Percentiles rank a stretch among this genome's conserved stretches.
phyloP scores from a whole-genome alignment of 2,329 filamentous ascomycete genomes.

The Monosporascus sp. region DNA sequence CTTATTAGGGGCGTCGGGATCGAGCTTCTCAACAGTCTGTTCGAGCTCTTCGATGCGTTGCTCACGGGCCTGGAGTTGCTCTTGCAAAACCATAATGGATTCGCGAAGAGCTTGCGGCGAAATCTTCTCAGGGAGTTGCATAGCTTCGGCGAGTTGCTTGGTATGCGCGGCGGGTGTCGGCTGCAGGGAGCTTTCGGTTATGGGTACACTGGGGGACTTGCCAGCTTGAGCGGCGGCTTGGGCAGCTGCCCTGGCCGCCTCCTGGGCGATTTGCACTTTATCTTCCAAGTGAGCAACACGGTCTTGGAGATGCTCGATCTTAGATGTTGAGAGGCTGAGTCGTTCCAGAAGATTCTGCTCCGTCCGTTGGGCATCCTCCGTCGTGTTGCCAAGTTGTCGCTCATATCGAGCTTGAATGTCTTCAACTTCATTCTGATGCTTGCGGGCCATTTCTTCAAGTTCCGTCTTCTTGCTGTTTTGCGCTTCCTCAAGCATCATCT shows the following conservation, averaged over 20 bases:
- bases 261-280: slow-evolving; percentile 83
- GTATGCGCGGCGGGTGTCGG: slow-evolving; percentile 39
- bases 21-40: slow-evolving; percentile 60
- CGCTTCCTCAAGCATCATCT: slow-evolving; percentile 80
- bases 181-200: slow-evolving; percentile 39
- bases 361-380: slow-evolving; percentile 76
- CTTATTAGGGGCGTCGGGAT: slow-evolving; percentile 74
- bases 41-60: slow-evolving; percentile 84
- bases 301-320: slow-evolving; percentile 80
- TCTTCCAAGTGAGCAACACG: slow-evolving; percentile 82
- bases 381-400: slow-evolving; percentile 64
- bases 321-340: slow-evolving; percentile 76
- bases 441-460: slow-evolving; percentile 38
- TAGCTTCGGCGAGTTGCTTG: slow-evolving; percentile 33
- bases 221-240: slow-evolving; percentile 47
- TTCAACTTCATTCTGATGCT: slow-evolving; percentile 65
- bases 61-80: slow-evolving; percentile 93
- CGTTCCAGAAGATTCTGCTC: slow-evolving; percentile 79
- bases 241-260: slow-evolving; percentile 78
- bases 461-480: slow-evolving; percentile 61
- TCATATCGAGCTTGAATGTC: slow-evolving; percentile 73
- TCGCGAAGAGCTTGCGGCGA: slow-evolving; percentile 92
- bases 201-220: slow-evolving; percentile 29
- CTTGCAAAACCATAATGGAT: slow-evolving; percentile 92
- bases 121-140: slow-evolving; percentile 72